Conservation (phyloP, 306 rosid genomes). For the Geum urbanum region DNA sequence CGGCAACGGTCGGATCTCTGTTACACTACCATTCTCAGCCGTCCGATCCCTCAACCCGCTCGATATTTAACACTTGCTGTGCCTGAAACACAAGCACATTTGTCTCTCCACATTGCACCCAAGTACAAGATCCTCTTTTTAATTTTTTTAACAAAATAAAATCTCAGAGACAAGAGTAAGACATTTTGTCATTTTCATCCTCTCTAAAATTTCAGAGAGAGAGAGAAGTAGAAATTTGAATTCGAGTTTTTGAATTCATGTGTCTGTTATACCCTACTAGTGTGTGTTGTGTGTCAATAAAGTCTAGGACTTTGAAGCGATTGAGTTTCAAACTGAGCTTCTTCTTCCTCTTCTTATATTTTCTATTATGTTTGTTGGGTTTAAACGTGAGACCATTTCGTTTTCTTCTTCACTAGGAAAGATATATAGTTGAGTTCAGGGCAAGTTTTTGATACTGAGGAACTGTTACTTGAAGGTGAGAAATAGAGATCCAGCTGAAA, state of each 20-base stretch:
- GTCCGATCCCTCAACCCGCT: slow-evolving; percentile 34
- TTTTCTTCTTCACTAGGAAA: slow-evolving; percentile 23
- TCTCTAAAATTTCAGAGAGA: slow-evolving; percentile 21
- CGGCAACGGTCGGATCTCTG: slow-evolving; percentile 67
- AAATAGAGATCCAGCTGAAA: slow-evolving; percentile 19
- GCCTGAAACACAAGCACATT: neutral
- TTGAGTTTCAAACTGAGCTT: slow-evolving; percentile 25
- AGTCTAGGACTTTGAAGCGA: slow-evolving; percentile 13
- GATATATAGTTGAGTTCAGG: slow-evolving; percentile 27
- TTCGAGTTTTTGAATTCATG: slow-evolving; percentile 29
- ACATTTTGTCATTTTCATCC: slow-evolving; percentile 33
- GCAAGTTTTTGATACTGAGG: slow-evolving; percentile 30
- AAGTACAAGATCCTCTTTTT: slow-evolving; percentile 23
- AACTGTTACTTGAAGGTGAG: slow-evolving; percentile 25
- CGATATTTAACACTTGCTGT: slow-evolving; percentile 28
- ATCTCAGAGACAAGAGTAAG: slow-evolving; percentile 33
- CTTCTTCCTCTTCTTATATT: slow-evolving; percentile 20
- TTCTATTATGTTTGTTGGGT: slow-evolving; percentile 2
- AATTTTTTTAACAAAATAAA: slow-evolving; percentile 19
- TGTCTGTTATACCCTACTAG: neutral
- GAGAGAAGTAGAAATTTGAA: slow-evolving; percentile 45
- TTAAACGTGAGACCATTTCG: slow-evolving; percentile 22
- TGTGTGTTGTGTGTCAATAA: slow-evolving; percentile 28
- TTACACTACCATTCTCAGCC: slow-evolving; percentile 31
- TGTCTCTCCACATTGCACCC: slow-evolving; percentile 9